These are phyloP conservation scores for Spencermartinsiella europaea DNA, from an alignment of 805 yeast genomes.

Conservation along the genomic window DNA sequence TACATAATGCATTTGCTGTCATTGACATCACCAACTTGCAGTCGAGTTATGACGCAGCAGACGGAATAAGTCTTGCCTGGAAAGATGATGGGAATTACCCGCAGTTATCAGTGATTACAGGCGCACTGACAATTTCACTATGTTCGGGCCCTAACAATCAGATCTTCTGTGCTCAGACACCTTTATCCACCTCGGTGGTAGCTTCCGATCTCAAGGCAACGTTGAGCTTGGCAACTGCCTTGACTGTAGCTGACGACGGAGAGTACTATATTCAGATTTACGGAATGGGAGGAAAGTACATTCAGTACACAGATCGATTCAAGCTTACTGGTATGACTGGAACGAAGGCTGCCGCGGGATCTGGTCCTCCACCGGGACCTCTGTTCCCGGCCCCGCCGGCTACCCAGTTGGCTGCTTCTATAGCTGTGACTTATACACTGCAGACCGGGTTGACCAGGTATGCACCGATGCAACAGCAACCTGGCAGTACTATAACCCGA, in stretches of 20 bases:
- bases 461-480: constrained; percentile 94
- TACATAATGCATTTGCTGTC: neutral
- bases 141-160: constrained; percentile 62
- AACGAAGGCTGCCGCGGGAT: constrained; percentile 35
- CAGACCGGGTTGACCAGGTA: constrained; percentile 76
- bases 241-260: constrained; percentile 45
- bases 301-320: constrained; percentile 67
- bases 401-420: constrained; percentile 48
- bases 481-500: constrained; percentile 63
- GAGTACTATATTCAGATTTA: constrained; percentile 66
- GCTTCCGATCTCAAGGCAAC: constrained; percentile 12
- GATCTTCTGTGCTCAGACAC: constrained; percentile 38
- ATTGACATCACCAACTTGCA: constrained; percentile 31
- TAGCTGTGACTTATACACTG: constrained; percentile 61
- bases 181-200: constrained; percentile 25
- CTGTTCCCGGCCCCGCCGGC: constrained; percentile 33
- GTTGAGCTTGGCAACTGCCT: constrained; percentile 35
- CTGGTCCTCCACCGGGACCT: constrained; percentile 33
- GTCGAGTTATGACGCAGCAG: constrained; percentile 19
- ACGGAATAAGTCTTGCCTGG: constrained; percentile 46
- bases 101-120: constrained; percentile 38
- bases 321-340: constrained; percentile 70
- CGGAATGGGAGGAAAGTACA: constrained; percentile 48
- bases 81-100: constrained; percentile 50
- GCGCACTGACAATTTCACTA: constrained; percentile 48